Evolutionary conservation across 805 yeast genomes (phyloP).

Genomic region (Metschnikowia aberdeeniae): DNA sequence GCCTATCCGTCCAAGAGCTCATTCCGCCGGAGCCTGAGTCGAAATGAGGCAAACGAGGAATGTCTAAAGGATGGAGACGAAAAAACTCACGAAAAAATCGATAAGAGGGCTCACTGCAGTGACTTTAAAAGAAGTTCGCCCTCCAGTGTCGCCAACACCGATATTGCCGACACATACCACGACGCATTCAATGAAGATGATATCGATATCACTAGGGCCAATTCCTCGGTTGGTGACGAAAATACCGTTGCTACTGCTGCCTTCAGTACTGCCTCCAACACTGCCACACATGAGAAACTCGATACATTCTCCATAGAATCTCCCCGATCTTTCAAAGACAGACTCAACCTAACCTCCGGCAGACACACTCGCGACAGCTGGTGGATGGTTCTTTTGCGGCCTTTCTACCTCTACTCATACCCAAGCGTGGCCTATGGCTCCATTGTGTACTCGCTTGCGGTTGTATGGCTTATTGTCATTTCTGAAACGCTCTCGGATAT

Average conservation of each 20-base stretch:
- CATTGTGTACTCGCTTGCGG: slow-evolving; percentile 50
- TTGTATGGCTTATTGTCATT: slow-evolving; percentile 60
- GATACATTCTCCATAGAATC: not conserved
- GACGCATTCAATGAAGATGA: too few species aligned
- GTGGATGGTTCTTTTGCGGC: slow-evolving; percentile 55
- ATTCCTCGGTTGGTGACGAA: too few species aligned
- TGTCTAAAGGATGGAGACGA: not conserved
- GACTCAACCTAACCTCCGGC: slow-evolving; percentile 45
- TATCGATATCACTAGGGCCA: too few species aligned
- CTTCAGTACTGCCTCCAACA: not conserved
- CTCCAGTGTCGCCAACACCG: too few species aligned
- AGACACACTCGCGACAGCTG: slow-evolving; percentile 46
- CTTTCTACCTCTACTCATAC: slow-evolving; percentile 47
- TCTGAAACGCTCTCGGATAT: slow-evolving; percentile 53
- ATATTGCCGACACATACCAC: too few species aligned
- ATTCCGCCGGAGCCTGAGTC: not conserved
- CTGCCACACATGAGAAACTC: not conserved
- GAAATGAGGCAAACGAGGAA: not conserved
- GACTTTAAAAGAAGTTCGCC: too few species aligned
- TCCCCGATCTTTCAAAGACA: slow-evolving; percentile 22
- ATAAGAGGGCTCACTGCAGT: too few species aligned
- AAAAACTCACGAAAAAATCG: too few species aligned
- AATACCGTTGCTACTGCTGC: too few species aligned
- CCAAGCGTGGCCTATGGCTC: slow-evolving; percentile 52
- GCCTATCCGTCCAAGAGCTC: slow-evolving; percentile 19